Conservation (phyloP, 768 basidiomycete genomes). For the Phlebiopsis gigantea region DNA sequence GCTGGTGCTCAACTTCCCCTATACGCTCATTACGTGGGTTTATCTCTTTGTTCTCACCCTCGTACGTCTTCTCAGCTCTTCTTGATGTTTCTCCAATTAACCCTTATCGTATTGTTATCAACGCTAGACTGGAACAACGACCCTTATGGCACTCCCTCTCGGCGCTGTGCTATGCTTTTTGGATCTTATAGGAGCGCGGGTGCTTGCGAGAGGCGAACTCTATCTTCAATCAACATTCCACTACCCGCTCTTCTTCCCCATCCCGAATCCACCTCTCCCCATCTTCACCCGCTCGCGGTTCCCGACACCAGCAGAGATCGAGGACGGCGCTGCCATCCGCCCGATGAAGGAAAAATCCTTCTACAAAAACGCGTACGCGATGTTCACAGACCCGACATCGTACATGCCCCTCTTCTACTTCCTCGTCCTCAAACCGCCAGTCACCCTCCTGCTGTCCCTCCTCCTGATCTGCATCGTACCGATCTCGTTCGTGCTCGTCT, state of each 20-base stretch:
- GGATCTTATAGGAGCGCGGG: constrained; percentile 67
- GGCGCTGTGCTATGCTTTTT: constrained; percentile 76
- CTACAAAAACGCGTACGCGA: constrained; percentile 76
- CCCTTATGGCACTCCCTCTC: constrained; percentile 73
- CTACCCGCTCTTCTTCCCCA: constrained; percentile 54
- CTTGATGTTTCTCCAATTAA: not conserved
- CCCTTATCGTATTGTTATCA: constrained; percentile 2
- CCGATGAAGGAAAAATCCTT: constrained; percentile 58
- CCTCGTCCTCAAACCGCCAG: constrained; percentile 78
- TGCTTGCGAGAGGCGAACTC: constrained; percentile 70
- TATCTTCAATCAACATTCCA: constrained; percentile 68
- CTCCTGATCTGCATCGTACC: constrained; percentile 51
- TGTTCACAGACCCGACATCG: constrained; percentile 81
- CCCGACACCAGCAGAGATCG: constrained; percentile 43
- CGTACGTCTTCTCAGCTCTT: constrained; percentile 36
- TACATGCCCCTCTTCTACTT: constrained; percentile 88
- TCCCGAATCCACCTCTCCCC: constrained; percentile 63
- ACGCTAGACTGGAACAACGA: constrained; percentile 66
- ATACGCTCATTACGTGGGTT: constrained; percentile 70
- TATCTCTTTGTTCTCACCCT: constrained; percentile 78
- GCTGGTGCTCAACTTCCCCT: constrained; percentile 72
- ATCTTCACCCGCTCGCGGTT: constrained; percentile 66
- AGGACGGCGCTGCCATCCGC: constrained; percentile 32
- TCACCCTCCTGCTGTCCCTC: constrained; percentile 63
- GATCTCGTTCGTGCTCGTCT: constrained; percentile 49